Evolutionary conservation across 352 stramenopile genomes (phyloP).

Genomic region (Saprolegnia parasitica): DNA sequence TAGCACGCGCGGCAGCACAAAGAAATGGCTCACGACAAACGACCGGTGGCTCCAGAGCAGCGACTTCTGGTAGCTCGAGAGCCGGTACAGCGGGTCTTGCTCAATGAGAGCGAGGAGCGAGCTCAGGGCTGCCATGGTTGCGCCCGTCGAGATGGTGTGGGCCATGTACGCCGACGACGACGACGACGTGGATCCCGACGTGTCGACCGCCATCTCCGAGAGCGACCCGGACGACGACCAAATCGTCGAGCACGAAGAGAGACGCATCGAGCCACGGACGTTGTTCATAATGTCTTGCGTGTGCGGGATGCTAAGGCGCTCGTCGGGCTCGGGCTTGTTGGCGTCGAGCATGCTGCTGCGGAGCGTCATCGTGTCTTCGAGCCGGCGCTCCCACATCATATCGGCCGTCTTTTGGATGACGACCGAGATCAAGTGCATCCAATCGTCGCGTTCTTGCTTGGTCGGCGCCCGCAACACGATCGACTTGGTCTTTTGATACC

Average conservation of each 20-base stretch:
- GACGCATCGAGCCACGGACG: conserved; percentile 4
- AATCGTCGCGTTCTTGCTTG: conserved; percentile 86
- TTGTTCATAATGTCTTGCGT: conserved; percentile 16
- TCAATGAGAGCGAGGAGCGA: conserved; percentile 24
- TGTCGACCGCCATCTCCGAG: conserved; percentile 11
- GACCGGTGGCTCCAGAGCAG: conserved; percentile 70
- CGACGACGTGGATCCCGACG: neutral
- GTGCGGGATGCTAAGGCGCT: conserved; percentile 3
- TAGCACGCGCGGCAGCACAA: conserved; percentile 73
- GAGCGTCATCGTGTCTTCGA: conserved; percentile 4
- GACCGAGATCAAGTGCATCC: conserved; percentile 44
- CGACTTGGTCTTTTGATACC: conserved; percentile 56
- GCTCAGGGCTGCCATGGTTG: neutral
- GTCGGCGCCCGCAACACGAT: conserved; percentile 78
- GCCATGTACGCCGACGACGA: conserved; percentile 13
- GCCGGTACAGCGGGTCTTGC: conserved; percentile 64
- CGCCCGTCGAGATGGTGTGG: conserved; percentile 14
- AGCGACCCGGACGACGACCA: conserved; percentile 4
- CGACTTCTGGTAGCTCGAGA: conserved; percentile 78
- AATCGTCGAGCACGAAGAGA: conserved; percentile 17
- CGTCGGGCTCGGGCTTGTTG: neutral
- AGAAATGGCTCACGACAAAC: conserved; percentile 42
- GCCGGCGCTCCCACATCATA: conserved; percentile 17
- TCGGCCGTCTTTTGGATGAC: conserved; percentile 23
- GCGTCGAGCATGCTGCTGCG: neutral